Evolutionary conservation across 2,329 filamentous ascomycete genomes (phyloP).

Genomic region (Apiospora pterosperma): DNA sequence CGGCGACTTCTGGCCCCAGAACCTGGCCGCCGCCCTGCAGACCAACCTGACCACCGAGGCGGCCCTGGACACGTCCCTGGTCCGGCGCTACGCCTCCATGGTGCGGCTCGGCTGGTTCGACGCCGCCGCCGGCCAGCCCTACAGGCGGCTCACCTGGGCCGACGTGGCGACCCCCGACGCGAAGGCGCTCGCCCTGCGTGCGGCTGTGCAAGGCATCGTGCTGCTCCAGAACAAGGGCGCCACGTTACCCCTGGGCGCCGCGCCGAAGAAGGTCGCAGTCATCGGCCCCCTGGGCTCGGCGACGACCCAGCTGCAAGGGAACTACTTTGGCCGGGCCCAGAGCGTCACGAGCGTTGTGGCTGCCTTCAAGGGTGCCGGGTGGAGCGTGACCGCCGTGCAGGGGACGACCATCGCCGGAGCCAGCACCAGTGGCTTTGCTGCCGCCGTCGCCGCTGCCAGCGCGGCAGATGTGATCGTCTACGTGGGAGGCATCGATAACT

Average conservation of each 20-base stretch:
- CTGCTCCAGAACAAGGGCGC: constrained; percentile 33
- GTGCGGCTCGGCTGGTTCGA: constrained; percentile 31
- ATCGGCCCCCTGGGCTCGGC: not conserved
- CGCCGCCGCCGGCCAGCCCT: constrained; percentile 25
- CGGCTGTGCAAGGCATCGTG: constrained; percentile 22
- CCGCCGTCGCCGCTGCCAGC: constrained; percentile 35
- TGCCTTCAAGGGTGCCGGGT: constrained; percentile 32
- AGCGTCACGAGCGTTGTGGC: not conserved
- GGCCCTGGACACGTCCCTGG: constrained; percentile 26
- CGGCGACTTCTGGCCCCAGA: constrained; percentile 10
- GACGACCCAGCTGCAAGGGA: not conserved
- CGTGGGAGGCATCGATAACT: constrained; percentile 52
- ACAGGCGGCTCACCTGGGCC: constrained; percentile 5
- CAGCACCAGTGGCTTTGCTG: constrained; percentile 27
- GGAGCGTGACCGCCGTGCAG: constrained; percentile 36
- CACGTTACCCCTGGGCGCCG: constrained; percentile 21
- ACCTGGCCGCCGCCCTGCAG: constrained; percentile 12
- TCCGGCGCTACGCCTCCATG: constrained; percentile 29
- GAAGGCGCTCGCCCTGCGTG: constrained; percentile 20
- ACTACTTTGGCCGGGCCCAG: not conserved
- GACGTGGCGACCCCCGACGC: constrained; percentile 18
- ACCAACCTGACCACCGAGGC: constrained; percentile 20
- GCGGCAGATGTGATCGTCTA: constrained; percentile 51
- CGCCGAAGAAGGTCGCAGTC: not conserved
- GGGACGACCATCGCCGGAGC: constrained; percentile 25